phyloP scores from a whole-genome alignment of 768 basidiomycete genomes.

The Leucosporidium creatinivorum region DNA sequence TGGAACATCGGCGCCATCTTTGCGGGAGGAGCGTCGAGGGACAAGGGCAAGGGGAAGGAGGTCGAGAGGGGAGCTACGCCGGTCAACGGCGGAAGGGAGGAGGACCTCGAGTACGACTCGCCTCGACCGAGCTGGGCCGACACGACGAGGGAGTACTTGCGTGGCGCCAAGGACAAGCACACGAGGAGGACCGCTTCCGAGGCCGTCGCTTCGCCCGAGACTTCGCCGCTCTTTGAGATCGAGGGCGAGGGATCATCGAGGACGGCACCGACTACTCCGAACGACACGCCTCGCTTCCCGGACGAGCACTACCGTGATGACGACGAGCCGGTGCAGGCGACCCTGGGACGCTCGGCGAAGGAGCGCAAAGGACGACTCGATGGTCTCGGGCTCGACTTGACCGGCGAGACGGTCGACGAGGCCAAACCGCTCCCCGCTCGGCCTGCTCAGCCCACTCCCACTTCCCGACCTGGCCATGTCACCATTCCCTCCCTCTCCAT shows the following conservation, averaged over 20 bases:
- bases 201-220: slow-evolving; percentile 6
- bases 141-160: not conserved
- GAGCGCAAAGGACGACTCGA: slow-evolving; percentile 1
- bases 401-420: not conserved
- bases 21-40: not conserved
- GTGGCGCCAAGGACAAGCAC: not conserved
- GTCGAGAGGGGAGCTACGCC: no score
- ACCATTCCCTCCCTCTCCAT: slow-evolving; percentile 21
- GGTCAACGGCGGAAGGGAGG: not conserved
- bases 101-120: not conserved
- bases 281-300: slow-evolving; percentile 18
- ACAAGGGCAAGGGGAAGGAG: no score
- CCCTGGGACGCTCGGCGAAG: not conserved
- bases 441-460: not conserved
- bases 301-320: slow-evolving; percentile 16
- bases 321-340: slow-evolving; percentile 12
- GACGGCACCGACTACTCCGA: slow-evolving; percentile 26
- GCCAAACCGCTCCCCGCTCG: not conserved
- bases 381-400: slow-evolving; percentile 17
- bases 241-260: slow-evolving; percentile 2
- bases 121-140: no score
- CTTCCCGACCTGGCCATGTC: slow-evolving; percentile 1
- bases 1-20: slow-evolving; percentile 2
- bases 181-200: slow-evolving; percentile 14
- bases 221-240: slow-evolving; percentile 25